A percentile compares a stretch with the other conserved stretches of the same genome.
Conservation (phyloP, 257 asterid species). For the Solanum appendiculatum region DNA sequence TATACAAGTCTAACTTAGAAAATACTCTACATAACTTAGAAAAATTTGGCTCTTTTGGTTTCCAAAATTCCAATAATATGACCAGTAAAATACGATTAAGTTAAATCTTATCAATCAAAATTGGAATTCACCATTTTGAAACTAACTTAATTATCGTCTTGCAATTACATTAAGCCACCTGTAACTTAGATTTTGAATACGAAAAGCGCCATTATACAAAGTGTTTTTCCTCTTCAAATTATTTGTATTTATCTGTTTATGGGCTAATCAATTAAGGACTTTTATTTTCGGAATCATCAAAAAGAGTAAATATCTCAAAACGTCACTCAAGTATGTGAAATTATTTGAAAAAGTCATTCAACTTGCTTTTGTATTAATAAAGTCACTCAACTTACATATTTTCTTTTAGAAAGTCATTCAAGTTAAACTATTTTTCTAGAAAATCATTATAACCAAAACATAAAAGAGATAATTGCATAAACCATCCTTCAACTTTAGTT, state of each 20-base stretch:
- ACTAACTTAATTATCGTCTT: neutral
- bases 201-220: neutral
- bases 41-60: neutral
- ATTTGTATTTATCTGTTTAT: neutral
- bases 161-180: neutral
- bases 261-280: neutral
- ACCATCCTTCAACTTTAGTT: too few species aligned
- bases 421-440: too few species aligned
- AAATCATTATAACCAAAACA: too few species aligned
- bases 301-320: too few species aligned
- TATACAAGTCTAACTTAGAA: neutral
- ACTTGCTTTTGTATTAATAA: too few species aligned
- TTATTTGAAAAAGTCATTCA: too few species aligned
- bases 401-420: too few species aligned
- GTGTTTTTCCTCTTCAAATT: neutral
- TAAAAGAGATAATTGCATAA: too few species aligned
- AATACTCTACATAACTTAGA: neutral
- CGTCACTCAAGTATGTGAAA: too few species aligned
- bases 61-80: neutral
- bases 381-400: too few species aligned
- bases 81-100: neutral
- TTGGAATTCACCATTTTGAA: neutral
- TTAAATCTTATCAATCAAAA: neutral
- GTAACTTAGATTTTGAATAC: neutral
- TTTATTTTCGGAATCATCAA: neutral